Percentiles rank a stretch among this genome's conserved stretches.
These are phyloP conservation scores for Plantago lanceolata DNA, from an alignment of 305 asterid genomes.

Conservation along the genomic window DNA sequence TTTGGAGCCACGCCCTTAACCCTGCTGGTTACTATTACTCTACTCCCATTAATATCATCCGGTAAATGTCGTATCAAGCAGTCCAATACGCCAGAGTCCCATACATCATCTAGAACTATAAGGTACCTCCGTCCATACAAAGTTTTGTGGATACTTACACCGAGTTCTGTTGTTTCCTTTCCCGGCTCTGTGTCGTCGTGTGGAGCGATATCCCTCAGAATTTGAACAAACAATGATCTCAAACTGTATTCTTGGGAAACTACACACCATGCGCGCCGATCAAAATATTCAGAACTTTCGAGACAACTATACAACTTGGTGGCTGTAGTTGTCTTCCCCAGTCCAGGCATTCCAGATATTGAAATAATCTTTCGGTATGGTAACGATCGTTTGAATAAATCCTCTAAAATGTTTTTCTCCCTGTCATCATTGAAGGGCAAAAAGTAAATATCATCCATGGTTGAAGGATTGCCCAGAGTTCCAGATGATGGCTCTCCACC, in stretches of 20 bases:
- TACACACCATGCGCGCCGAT: background rate
- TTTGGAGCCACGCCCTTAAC: background rate
- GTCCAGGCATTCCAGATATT: background rate
- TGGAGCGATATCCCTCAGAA: background rate
- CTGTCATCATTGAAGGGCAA: conserved; percentile 9
- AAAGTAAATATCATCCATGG: background rate
- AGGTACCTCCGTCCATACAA: background rate
- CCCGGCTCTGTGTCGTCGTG: background rate
- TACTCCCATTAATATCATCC: background rate
- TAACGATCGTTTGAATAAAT: background rate
- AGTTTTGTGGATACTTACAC: background rate
- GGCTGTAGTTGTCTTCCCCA: background rate
- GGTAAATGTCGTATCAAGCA: background rate
- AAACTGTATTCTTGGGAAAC: background rate
- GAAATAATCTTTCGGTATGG: background rate
- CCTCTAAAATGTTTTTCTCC: background rate
- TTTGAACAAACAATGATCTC: background rate
- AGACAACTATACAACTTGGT: background rate
- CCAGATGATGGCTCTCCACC: background rate
- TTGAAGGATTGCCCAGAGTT: background rate
- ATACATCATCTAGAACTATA: background rate
- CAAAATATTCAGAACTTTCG: background rate
- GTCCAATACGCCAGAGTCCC: background rate
- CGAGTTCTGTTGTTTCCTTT: background rate
- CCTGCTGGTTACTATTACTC: background rate